Evolutionary conservation across 257 asterid genomes (phyloP).

Genomic region (Haberlea rhodopensis): DNA sequence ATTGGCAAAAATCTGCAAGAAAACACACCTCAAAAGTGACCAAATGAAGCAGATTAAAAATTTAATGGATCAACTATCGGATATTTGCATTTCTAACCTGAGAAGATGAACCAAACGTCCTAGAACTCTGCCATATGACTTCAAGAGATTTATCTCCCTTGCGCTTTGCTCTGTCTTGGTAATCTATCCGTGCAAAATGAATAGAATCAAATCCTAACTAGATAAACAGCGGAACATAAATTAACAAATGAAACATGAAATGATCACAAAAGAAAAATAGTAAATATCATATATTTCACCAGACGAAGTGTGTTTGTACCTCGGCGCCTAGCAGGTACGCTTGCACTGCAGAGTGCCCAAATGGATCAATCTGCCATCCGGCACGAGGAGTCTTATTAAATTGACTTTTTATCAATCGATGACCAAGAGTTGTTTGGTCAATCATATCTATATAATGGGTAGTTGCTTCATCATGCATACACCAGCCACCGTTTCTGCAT

Average conservation of each 20-base stretch:
- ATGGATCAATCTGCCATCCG: constrained; percentile 98
- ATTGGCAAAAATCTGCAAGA: constrained; percentile 68
- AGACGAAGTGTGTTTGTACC: constrained; percentile 32
- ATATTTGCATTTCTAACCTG: constrained; percentile 36
- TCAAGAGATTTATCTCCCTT: constrained; percentile 72
- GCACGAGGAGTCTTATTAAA: constrained; percentile 86
- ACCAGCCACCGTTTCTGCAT: constrained; percentile 91
- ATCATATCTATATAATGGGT: constrained; percentile 85
- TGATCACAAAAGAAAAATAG: constrained; percentile 1
- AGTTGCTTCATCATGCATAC: constrained; percentile 95
- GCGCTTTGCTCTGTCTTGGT: constrained; percentile 79
- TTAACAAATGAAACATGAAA: constrained; percentile 1
- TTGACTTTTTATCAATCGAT: constrained; percentile 55
- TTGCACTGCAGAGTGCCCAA: constrained; percentile 92
- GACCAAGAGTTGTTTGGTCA: constrained; percentile 92
- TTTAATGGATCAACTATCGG: background rate
- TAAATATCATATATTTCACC: constrained; percentile 2
- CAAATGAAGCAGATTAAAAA: constrained; percentile 15
- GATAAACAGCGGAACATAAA: constrained; percentile 16
- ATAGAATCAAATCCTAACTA: constrained; percentile 81
- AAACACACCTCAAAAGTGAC: constrained; percentile 20
- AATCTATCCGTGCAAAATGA: constrained; percentile 85
- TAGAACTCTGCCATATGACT: constrained; percentile 87
- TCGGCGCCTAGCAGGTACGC: constrained; percentile 76
- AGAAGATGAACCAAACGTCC: constrained; percentile 72